Conservation (phyloP, 192 early-diverging fungal genomes). For the Podila minutissima region DNA sequence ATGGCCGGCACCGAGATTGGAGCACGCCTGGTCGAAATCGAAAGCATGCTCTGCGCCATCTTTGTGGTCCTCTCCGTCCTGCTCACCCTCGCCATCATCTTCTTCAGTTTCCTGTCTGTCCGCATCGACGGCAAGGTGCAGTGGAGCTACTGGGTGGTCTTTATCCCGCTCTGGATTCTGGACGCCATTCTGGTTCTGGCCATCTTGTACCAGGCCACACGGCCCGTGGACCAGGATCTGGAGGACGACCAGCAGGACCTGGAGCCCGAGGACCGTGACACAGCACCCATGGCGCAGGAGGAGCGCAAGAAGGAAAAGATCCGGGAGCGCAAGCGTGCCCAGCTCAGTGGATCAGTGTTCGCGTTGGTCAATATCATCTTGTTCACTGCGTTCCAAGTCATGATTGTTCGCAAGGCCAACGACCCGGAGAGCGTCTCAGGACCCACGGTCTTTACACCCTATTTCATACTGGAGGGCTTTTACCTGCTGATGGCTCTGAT, state of each 20-base stretch:
- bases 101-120: conserved; percentile 83
- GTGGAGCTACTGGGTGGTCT: conserved; percentile 81
- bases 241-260: conserved; percentile 58
- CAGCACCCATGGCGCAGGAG: conserved; percentile 52
- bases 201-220: conserved; percentile 28
- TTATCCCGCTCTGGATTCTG: conserved; percentile 85
- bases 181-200: conserved; percentile 60
- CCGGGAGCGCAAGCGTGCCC: conserved; percentile 26
- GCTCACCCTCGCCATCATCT: conserved; percentile 76
- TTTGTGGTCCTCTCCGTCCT: conserved; percentile 63
- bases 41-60: conserved; percentile 67
- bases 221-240: conserved; percentile 43
- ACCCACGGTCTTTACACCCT: conserved; percentile 80
- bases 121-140: conserved; percentile 73
- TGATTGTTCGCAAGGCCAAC: conserved; percentile 80
- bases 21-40: conserved; percentile 72
- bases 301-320: conserved; percentile 50
- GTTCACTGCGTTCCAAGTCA: conserved; percentile 78
- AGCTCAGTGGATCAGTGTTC: conserved; percentile 24
- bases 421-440: conserved; percentile 67
- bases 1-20: conserved; percentile 80
- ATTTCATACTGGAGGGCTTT: conserved; percentile 82
- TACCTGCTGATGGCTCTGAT: conserved; percentile 63
- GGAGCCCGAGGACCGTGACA: conserved; percentile 56
- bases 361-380: conserved; percentile 69